phyloP scores from a whole-genome alignment of 2,329 filamentous ascomycete species.

The Pseudogymnoascus sp. region DNA sequence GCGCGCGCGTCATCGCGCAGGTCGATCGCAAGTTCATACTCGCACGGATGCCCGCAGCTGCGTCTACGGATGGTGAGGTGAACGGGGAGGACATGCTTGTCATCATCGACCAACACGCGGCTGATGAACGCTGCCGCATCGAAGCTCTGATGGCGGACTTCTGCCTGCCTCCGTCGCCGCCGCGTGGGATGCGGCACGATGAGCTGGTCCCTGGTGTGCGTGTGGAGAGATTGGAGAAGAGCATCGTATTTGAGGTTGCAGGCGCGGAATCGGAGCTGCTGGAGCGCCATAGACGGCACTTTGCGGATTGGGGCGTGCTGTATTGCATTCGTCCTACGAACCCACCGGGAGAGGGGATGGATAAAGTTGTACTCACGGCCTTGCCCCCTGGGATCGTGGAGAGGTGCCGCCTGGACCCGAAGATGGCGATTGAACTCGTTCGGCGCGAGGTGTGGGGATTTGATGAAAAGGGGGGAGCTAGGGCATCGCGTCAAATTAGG shows the following conservation, averaged over 20 bases:
- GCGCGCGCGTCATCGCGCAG: constrained; percentile 65
- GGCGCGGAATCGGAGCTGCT: constrained; percentile 53
- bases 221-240: constrained; percentile 37
- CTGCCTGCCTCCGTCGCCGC: constrained; percentile 28
- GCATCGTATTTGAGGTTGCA: constrained; percentile 58
- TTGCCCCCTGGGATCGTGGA: constrained; percentile 69
- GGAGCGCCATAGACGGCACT: constrained; percentile 41
- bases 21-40: constrained; percentile 89
- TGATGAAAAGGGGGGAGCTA: constrained; percentile 10
- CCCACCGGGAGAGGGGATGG: neutral
- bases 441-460: constrained; percentile 65
- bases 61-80: neutral
- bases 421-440: constrained; percentile 63
- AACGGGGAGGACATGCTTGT: constrained; percentile 43
- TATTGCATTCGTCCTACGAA: constrained; percentile 28
- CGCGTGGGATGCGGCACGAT: constrained; percentile 10
- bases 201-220: constrained; percentile 19
- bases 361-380: constrained; percentile 36
- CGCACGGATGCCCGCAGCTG: constrained; percentile 40
- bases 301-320: constrained; percentile 66
- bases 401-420: constrained; percentile 64
- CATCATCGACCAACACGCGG: constrained; percentile 87
- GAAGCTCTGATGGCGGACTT: constrained; percentile 61
- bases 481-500: neutral
- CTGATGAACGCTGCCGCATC: constrained; percentile 77